phyloP scores from a whole-genome alignment of 345 rosid species.

The Cardamine chenopodiifolia region DNA sequence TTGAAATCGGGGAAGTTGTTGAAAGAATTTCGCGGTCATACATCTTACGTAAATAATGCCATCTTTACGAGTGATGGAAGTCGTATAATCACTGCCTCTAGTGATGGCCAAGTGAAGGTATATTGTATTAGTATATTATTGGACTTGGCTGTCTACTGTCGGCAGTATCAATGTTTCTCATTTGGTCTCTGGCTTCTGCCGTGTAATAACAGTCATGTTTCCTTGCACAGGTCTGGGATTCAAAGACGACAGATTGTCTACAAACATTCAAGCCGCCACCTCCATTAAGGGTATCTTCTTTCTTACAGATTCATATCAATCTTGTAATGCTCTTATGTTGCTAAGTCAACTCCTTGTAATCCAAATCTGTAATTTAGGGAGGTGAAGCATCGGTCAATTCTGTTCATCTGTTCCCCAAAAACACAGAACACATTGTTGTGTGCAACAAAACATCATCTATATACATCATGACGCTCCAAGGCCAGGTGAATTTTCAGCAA shows the following conservation, averaged over 20 bases:
- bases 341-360: slow-evolving; percentile 32
- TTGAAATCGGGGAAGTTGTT: slow-evolving; percentile 93
- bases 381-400: slow-evolving; percentile 99
- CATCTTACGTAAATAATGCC: slow-evolving; percentile 78
- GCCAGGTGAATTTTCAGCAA: slow-evolving; percentile 64
- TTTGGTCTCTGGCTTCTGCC: slow-evolving; percentile 1
- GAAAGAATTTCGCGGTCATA: slow-evolving; percentile 94
- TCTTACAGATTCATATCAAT: slow-evolving; percentile 23
- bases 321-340: slow-evolving; percentile 17
- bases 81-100: slow-evolving; percentile 85
- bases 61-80: slow-evolving; percentile 89
- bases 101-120: slow-evolving; percentile 76
- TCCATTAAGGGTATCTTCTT: slow-evolving; percentile 68
- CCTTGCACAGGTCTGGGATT: slow-evolving; percentile 85
- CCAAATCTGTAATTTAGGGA: slow-evolving; percentile 55
- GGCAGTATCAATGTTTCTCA: slow-evolving; percentile 11
- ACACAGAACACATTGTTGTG: slow-evolving; percentile 82
- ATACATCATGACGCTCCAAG: slow-evolving; percentile 96
- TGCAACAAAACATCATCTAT: slow-evolving; percentile 92
- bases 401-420: slow-evolving; percentile 87
- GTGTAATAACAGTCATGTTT: slow-evolving; percentile 22
- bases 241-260: slow-evolving; percentile 90
- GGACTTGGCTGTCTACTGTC: background rate
- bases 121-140: slow-evolving; percentile 5
- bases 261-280: slow-evolving; percentile 95